These are phyloP conservation scores for Phytophthora aleatoria DNA, from an alignment of 352 stramenopile species.

Conservation along the genomic window DNA sequence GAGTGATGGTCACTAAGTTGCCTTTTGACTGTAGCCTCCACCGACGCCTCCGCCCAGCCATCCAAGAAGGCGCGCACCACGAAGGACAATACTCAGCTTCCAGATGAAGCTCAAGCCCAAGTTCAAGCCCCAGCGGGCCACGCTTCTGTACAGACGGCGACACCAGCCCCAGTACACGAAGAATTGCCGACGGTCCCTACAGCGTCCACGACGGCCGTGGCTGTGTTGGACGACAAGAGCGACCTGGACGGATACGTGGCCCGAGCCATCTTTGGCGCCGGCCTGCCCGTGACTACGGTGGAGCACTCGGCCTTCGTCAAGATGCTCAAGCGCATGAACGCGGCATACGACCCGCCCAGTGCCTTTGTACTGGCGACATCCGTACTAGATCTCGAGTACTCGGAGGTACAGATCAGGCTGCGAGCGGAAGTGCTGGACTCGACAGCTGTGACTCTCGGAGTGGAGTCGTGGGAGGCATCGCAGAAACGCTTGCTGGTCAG, in stretches of 20 bases:
- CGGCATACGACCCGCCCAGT: conserved; percentile 53
- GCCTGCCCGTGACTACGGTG: conserved; percentile 58
- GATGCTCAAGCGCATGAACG: conserved; percentile 65
- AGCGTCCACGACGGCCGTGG: conserved; percentile 6
- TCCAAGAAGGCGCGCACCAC: conserved; percentile 20
- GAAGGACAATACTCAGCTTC: conserved; percentile 2
- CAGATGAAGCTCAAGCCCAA: conserved; percentile 1
- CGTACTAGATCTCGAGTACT: conserved; percentile 66
- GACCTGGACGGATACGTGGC: conserved; percentile 64
- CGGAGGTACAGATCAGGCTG: conserved; percentile 60
- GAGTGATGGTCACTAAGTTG: conserved; percentile 32
- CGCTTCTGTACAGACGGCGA: background rate
- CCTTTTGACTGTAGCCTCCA: conserved; percentile 4
- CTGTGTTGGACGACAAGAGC: conserved; percentile 51
- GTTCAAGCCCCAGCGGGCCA: background rate
- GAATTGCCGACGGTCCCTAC: conserved; percentile 24
- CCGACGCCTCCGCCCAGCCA: background rate
- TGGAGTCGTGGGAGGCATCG: conserved; percentile 54
- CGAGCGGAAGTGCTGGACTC: conserved; percentile 61
- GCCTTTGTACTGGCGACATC: conserved; percentile 54
- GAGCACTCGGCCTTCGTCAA: conserved; percentile 65
- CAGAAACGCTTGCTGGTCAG: conserved; percentile 57
- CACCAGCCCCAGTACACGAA: conserved; percentile 32
- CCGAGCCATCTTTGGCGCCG: conserved; percentile 57
- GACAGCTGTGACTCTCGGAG: conserved; percentile 49